phyloP scores from a whole-genome alignment of 208 protist genomes.

The Leishmania aethiopica region DNA sequence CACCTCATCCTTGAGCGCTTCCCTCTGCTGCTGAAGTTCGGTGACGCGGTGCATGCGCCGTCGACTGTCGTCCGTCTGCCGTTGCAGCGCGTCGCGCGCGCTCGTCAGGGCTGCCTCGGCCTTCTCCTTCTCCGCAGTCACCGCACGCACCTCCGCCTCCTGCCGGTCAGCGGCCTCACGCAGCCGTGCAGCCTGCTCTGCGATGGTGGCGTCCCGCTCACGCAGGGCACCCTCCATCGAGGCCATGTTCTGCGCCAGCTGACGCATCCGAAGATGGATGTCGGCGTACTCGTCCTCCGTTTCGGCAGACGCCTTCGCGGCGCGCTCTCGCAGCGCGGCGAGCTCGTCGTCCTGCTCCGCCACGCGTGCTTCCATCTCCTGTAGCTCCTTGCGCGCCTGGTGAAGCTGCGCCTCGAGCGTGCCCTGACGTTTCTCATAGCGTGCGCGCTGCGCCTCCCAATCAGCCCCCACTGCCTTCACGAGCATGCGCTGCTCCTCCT shows the following conservation, averaged over 20 bases:
- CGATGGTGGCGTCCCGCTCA: conserved; percentile 28
- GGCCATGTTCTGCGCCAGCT: conserved; percentile 34
- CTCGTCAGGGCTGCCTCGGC: conserved; percentile 20
- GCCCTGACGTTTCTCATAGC: conserved; percentile 28
- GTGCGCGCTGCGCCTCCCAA: conserved; percentile 11
- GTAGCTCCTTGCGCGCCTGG: conserved; percentile 22
- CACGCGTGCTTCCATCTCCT: conserved; percentile 23
- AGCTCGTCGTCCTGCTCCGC: conserved; percentile 28
- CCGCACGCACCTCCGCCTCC: conserved; percentile 12
- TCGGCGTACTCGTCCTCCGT: conserved; percentile 34
- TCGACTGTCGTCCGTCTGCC: conserved; percentile 66
- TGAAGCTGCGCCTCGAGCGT: conserved; percentile 32
- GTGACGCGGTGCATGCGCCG: conserved; percentile 53
- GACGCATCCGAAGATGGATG: conserved; percentile 32
- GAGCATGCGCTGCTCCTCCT: conserved; percentile 12
- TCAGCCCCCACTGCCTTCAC: conserved; percentile 5
- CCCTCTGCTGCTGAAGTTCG: conserved; percentile 49
- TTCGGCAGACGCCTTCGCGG: conserved; percentile 20
- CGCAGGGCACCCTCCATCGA: conserved; percentile 28
- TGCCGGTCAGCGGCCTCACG: conserved; percentile 4
- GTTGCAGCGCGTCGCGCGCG: conserved; percentile 36
- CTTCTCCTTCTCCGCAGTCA: conserved; percentile 26
- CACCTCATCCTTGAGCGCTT: conserved; percentile 15
- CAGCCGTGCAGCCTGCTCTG: conserved; percentile 29
- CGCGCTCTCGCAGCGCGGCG: conserved; percentile 18